Evolutionary conservation across 1,139 yeast genomes (phyloP).

Genomic region (Sugiyamaella japonica): DNA sequence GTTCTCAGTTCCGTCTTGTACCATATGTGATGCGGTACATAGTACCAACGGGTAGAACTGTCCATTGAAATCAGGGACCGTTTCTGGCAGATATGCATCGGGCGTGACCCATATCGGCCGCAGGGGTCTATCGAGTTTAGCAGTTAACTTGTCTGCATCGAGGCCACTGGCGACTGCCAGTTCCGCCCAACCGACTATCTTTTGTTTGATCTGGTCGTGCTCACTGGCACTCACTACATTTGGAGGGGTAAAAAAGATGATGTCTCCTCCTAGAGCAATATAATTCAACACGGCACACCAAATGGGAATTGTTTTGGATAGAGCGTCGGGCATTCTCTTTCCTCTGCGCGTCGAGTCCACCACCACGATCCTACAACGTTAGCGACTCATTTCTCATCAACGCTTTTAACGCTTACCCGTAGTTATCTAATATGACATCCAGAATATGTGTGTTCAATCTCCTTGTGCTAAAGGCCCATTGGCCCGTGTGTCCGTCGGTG

Average conservation of each 20-base stretch:
- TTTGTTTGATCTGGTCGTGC: slow-evolving; percentile 50
- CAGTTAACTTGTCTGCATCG: slow-evolving; percentile 40
- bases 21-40: slow-evolving; percentile 64
- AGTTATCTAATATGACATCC: slow-evolving; percentile 44
- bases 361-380: slow-evolving; percentile 45
- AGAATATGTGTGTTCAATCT: slow-evolving; percentile 73
- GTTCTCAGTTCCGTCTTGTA: slow-evolving; percentile 54
- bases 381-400: background rate
- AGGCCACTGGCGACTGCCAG: slow-evolving; percentile 46
- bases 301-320: slow-evolving; percentile 82
- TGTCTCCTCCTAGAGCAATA: slow-evolving; percentile 42
- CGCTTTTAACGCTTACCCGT: slow-evolving; percentile 47
- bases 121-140: slow-evolving; percentile 50
- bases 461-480: slow-evolving; percentile 76
- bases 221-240: slow-evolving; percentile 60
- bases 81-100: slow-evolving; percentile 43
- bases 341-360: slow-evolving; percentile 87
- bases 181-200: slow-evolving; percentile 52
- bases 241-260: slow-evolving; percentile 50
- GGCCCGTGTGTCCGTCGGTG: slow-evolving; percentile 83
- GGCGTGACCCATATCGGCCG: slow-evolving; percentile 76
- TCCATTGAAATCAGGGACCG: slow-evolving; percentile 34
- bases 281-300: slow-evolving; percentile 84
- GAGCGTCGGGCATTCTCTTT: slow-evolving; percentile 80
- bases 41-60: slow-evolving; percentile 49